Evolutionary conservation across 768 basidiomycete genomes (phyloP).

Genomic region (Mrakia frigida): DNA sequence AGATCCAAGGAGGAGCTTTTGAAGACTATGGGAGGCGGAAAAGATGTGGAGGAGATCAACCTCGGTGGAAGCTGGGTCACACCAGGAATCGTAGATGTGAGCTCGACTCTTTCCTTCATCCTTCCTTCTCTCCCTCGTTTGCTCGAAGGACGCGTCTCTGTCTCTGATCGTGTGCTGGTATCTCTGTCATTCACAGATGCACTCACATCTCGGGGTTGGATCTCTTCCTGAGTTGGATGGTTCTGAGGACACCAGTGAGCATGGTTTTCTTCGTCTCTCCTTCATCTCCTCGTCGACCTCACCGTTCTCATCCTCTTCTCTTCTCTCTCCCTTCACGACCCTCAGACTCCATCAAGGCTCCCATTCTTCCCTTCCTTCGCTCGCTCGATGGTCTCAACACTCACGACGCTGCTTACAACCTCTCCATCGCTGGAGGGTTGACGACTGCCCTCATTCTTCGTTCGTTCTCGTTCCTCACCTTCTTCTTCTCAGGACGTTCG

Average conservation of each 20-base stretch:
- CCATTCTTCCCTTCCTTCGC: slow-evolving; percentile 25
- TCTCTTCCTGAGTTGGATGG: slow-evolving; percentile 56
- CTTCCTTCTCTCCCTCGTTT: neutral
- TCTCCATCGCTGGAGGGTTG: slow-evolving; percentile 79
- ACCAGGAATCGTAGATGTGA: slow-evolving; percentile 50
- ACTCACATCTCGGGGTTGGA: slow-evolving; percentile 72
- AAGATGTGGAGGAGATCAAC: slow-evolving; percentile 51
- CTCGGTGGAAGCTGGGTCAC: slow-evolving; percentile 67
- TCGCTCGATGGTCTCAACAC: slow-evolving; percentile 29
- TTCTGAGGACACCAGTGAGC: slow-evolving; percentile 18
- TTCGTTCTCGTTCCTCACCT: neutral
- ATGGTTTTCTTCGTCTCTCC: neutral
- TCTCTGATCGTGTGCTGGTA: neutral
- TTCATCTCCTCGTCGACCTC: neutral
- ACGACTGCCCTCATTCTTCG: slow-evolving; percentile 70
- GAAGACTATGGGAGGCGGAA: slow-evolving; percentile 45
- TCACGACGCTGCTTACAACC: slow-evolving; percentile 48
- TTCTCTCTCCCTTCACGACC: neutral
- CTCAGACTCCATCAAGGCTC: slow-evolving; percentile 25
- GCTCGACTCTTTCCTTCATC: neutral
- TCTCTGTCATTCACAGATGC: slow-evolving; percentile 48
- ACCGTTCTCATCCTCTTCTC: neutral
- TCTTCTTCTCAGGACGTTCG: neutral
- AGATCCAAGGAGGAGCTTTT: slow-evolving; percentile 47
- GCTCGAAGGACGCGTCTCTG: neutral